These are phyloP conservation scores for Fusarium secorum DNA, from an alignment of 2,329 filamentous ascomycete genomes.

Conservation along the genomic window DNA sequence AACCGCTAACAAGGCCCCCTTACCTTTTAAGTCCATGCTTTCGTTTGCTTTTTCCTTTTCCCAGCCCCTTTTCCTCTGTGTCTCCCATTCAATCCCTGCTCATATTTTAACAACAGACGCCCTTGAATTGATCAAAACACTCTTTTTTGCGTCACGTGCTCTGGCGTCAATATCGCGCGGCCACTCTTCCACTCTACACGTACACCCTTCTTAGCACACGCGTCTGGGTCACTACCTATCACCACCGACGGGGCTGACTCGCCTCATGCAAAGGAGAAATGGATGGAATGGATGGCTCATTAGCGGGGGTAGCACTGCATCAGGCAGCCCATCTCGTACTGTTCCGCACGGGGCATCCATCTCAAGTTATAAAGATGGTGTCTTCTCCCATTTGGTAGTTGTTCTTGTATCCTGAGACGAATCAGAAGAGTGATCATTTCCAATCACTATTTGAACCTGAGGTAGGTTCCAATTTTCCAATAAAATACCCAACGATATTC, in stretches of 20 bases:
- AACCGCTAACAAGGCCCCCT: slow-evolving; percentile 26
- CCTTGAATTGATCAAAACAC: slow-evolving; percentile 12
- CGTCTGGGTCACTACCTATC: slow-evolving; percentile 35
- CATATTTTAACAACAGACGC: neutral
- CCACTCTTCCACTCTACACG: slow-evolving; percentile 19
- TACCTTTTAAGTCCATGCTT: slow-evolving; percentile 8
- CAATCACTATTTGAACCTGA: slow-evolving; percentile 40
- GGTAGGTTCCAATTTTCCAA: slow-evolving; percentile 42
- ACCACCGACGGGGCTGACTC: slow-evolving; percentile 34
- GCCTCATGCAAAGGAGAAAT: slow-evolving; percentile 25
- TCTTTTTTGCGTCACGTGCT: slow-evolving; percentile 28
- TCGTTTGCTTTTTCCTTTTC: neutral
- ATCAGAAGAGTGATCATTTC: slow-evolving; percentile 33
- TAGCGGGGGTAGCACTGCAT: slow-evolving; percentile 33
- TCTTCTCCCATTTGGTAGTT: slow-evolving; percentile 4
- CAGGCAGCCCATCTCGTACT: slow-evolving; percentile 31
- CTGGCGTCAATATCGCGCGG: slow-evolving; percentile 5
- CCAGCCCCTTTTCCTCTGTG: slow-evolving; percentile 29
- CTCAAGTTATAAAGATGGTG: slow-evolving; percentile 41
- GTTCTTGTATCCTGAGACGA: slow-evolving; percentile 5
- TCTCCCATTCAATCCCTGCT: slow-evolving; percentile 23
- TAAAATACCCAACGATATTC: slow-evolving; percentile 13
- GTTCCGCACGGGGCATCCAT: slow-evolving; percentile 37
- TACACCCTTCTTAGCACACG: slow-evolving; percentile 1
- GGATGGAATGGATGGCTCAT: slow-evolving; percentile 4